Evolutionary conservation across 495 filamentous ascomycete species (phyloP).

Genomic region (Podospora tetraspora): DNA sequence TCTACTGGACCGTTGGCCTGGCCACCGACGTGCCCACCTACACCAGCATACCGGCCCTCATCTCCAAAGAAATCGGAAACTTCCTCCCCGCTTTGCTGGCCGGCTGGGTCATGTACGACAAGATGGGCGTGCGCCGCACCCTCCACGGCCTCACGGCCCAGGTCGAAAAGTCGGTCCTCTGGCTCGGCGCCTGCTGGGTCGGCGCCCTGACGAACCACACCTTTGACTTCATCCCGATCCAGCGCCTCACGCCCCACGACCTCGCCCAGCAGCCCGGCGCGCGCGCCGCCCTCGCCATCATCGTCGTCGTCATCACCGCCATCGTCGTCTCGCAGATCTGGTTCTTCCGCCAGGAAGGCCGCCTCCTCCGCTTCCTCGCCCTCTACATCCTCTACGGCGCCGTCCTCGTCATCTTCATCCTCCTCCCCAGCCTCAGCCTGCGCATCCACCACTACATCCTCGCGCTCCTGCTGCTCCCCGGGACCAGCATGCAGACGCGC

Average conservation of each 20-base stretch:
- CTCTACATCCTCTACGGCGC: constrained; percentile 61
- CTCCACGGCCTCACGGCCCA: constrained; percentile 58
- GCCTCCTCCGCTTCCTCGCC: constrained; percentile 62
- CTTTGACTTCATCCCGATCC: constrained; percentile 76
- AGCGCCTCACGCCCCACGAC: constrained; percentile 70
- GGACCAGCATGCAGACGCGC: constrained; percentile 78
- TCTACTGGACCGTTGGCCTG: constrained; percentile 74
- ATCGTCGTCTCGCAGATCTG: constrained; percentile 65
- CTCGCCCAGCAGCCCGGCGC: constrained; percentile 73
- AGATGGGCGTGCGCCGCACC: constrained; percentile 50
- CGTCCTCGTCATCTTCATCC: constrained; percentile 57
- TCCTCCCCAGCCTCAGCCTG: constrained; percentile 74
- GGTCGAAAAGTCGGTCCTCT: constrained; percentile 67
- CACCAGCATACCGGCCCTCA: constrained; percentile 44
- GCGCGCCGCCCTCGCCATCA: constrained; percentile 59
- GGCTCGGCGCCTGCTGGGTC: constrained; percentile 69
- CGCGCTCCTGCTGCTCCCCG: constrained; percentile 72
- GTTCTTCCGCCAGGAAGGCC: constrained; percentile 67
- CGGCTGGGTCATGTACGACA: constrained; percentile 67
- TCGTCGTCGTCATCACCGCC: constrained; percentile 55
- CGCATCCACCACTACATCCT: constrained; percentile 95
- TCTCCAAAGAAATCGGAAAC: constrained; percentile 66
- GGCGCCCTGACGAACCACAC: constrained; percentile 80
- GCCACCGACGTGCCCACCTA: constrained; percentile 69
- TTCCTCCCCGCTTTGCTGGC: constrained; percentile 73